Percentiles rank a stretch among this genome's conserved stretches.
Conservation (phyloP, 106 monocot species). For the Dendrobium catenatum region DNA sequence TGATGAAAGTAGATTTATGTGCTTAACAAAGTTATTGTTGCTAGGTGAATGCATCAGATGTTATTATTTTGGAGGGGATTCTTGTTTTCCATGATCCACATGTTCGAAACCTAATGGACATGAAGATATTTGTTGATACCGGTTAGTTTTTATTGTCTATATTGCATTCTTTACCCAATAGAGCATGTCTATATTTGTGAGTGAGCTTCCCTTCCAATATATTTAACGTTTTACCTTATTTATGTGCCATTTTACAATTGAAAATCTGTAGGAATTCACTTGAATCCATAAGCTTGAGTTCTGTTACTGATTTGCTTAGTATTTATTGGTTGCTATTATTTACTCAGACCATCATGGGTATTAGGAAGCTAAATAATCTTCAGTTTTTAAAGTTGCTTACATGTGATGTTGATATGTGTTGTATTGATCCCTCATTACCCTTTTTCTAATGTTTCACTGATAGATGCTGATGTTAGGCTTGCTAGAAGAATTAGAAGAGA, state of each 20-base stretch:
- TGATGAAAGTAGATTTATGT: background rate
- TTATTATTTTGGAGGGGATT: slow-evolving; percentile 98
- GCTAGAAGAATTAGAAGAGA: slow-evolving; percentile 74
- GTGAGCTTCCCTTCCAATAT: background rate
- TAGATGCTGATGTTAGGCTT: slow-evolving; percentile 73
- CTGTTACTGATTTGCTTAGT: background rate
- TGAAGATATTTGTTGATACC: slow-evolving; percentile 98
- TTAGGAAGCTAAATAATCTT: background rate
- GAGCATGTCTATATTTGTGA: background rate
- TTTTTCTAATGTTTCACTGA: background rate
- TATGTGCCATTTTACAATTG: background rate
- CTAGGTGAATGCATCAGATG: slow-evolving; percentile 95
- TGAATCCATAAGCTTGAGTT: background rate
- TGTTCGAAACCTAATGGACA: slow-evolving; percentile 93
- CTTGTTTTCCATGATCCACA: slow-evolving; percentile 86
- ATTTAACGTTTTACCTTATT: background rate
- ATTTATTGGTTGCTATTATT: background rate
- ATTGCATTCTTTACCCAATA: background rate
- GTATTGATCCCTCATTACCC: background rate
- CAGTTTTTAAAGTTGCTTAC: background rate
- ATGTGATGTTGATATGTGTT: background rate
- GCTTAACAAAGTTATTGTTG: background rate
- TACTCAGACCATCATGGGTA: background rate
- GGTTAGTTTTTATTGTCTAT: slow-evolving; percentile 28
- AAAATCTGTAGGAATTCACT: background rate